These are phyloP conservation scores for Metschnikowia dekortorum DNA, from an alignment of 805 yeast genomes.

Conservation along the genomic window DNA sequence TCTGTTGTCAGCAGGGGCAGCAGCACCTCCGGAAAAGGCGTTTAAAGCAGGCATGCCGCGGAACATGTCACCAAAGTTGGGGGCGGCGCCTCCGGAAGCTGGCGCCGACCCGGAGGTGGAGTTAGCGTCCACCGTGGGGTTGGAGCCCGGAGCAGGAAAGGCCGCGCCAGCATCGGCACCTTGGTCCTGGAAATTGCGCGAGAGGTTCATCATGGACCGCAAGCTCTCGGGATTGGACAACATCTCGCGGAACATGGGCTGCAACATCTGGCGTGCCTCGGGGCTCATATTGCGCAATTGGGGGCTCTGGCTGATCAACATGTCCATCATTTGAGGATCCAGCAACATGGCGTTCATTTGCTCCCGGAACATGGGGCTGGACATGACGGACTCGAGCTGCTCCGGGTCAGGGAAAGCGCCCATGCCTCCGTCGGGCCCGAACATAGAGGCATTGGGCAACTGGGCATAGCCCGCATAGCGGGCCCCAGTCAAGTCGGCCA, in stretches of 20 bases:
- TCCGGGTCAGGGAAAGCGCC: conserved; percentile 68
- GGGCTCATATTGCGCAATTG: conserved; percentile 86
- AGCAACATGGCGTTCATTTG: conserved; percentile 75
- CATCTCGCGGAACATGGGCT: conserved; percentile 73
- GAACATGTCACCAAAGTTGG: conserved; percentile 37
- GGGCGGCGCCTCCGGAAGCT: conserved; percentile 13
- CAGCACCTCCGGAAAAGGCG: conserved; percentile 42
- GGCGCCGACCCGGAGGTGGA: conserved; percentile 7
- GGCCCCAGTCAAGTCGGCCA: conserved; percentile 91
- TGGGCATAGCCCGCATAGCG: conserved; percentile 91
- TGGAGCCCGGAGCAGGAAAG: conserved; percentile 38
- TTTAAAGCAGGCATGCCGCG: conserved; percentile 40
- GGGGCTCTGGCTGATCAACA: conserved; percentile 76
- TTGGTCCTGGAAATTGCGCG: conserved; percentile 42
- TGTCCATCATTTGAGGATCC: conserved; percentile 86
- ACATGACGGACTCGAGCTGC: conserved; percentile 70
- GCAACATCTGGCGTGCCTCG: conserved; percentile 79
- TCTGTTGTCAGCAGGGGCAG: conserved; percentile 27
- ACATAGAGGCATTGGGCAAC: conserved; percentile 80
- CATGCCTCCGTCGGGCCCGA: conserved; percentile 95
- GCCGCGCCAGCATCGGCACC: conserved; percentile 22
- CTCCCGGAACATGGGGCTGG: conserved; percentile 76
- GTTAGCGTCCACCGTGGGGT: conserved; percentile 28
- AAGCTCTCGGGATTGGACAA: conserved; percentile 75
- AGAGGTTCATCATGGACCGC: conserved; percentile 77